phyloP scores from a whole-genome alignment of 768 basidiomycete species.

The Serendipita sp. region DNA sequence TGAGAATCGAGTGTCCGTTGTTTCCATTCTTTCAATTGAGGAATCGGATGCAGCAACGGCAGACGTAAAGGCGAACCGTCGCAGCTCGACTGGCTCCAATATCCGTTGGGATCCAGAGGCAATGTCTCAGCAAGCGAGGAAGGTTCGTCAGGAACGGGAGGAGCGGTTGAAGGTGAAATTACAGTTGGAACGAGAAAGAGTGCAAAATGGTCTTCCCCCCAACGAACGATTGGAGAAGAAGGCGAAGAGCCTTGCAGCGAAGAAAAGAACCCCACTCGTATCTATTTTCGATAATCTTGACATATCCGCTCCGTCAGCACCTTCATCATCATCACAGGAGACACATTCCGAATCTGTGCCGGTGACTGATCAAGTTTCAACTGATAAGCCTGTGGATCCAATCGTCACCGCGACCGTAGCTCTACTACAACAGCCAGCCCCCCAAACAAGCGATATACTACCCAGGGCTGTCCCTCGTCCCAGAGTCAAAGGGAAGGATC shows the following conservation, averaged over 20 bases:
- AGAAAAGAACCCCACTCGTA: not conserved
- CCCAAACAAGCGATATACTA: not conserved
- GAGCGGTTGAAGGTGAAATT: not conserved
- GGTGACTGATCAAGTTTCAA: not conserved
- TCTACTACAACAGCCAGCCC: not conserved
- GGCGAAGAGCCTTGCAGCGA: not conserved
- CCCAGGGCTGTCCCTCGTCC: not conserved
- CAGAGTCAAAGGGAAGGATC: not conserved
- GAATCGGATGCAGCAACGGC: not conserved
- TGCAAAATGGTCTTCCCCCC: not conserved
- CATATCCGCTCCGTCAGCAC: not conserved
- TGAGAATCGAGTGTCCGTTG: not conserved
- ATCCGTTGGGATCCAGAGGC: conserved; percentile 4
- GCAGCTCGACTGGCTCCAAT: not conserved
- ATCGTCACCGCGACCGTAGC: not conserved
- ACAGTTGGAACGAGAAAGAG: not conserved
- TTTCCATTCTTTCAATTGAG: not conserved
- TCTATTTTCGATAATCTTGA: not conserved
- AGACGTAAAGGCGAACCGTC: not conserved
- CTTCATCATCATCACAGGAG: not conserved
- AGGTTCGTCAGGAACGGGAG: not conserved
- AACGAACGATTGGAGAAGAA: not conserved
- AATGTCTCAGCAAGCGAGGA: not conserved
- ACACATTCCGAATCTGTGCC: not conserved
- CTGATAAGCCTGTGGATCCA: not conserved